Evolutionary conservation across 2,329 filamentous ascomycete genomes (phyloP), one percentile per base, ranked within the genome.

Genomic region (Pseudopyrenochaeta lycopersici): DNA sequence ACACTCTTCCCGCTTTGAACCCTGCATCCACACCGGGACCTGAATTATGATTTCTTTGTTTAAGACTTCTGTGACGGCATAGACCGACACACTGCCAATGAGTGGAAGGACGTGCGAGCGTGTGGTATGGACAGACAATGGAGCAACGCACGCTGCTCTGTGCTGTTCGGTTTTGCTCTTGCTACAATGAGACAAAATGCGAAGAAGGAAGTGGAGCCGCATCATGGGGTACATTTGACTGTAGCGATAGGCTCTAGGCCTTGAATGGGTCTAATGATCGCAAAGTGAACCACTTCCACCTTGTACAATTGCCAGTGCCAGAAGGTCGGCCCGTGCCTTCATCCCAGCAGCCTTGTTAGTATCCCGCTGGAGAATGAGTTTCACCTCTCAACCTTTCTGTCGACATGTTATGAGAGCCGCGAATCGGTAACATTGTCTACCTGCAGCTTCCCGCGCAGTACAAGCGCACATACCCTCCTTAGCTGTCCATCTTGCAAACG

Each of bases 371-470:
- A 46, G 43, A 46, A 49, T 35, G 36, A 47, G 49, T 43, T 32
- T 47, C 21, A 23, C 45, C 45, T 63, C 49, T 56, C 58, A 60
- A 60, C 33, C 53, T 56, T 36, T 50, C 30, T 61, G 42, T 54
- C 54, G 40, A 55, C 39, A 63, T 62, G 58, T 60, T 49, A 39
- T 57, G 52, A 43, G 52, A 56, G 45, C n/a, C 60, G 49, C 65
- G 63, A 70, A 68, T 68, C 60, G 55, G 58, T 61, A 5, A 64
- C 30, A 50, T 32, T 67, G 57, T 65, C 65, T 63, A 61, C 50
- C 57, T 76, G 71, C 67, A 70, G 55, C 60, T 43, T 60, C 29
- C 73, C 72, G 70, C 46, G 52, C 27, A 43, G 64, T 50, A 72
- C 69, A 69, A 63, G 52, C 61, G 68, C 68, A 72, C 69, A 66